Evolutionary conservation across 352 stramenopile species (phyloP), one percentile per base, ranked within the genome.

Genomic region (Phytophthora sp.): DNA sequence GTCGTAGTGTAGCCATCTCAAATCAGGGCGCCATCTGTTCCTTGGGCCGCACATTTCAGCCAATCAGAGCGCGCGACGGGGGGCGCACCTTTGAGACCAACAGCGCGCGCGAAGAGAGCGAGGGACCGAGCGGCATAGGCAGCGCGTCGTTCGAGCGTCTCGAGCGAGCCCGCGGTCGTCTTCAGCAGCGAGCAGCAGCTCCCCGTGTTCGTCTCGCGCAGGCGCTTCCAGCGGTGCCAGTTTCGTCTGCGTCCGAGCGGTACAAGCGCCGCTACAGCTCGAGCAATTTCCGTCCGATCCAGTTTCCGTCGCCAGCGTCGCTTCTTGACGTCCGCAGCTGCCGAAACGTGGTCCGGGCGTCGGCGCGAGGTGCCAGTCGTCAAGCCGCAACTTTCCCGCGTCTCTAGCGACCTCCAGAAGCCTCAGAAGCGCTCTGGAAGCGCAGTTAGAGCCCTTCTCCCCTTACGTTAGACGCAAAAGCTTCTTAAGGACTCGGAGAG

Each of bases 71-170:
- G n/a, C n/a, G n/a, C n/a, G n/a, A n/a, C n/a, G n/a, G n/a, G n/a
- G n/a, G n/a, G n/a, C n/a, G n/a, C n/a, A n/a, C n/a, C n/a, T n/a
- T n/a, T n/a, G 58, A 67, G 56, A 74, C 53, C 62, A 79, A 64
- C 48, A 71, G 65, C 65, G 58, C 35, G 62, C 56, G 48, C 45
- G 21, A 50, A 66, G 32, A 69, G 37, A 57, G 62, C 56, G 38
- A 72, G 61, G 62, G 59, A 64, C 44, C 69, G 56, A 61, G 53
- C 41, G 72, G 69, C 62, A 69, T 43, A 60, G 45, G 59, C 44
- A 71, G 51, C 58, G 44, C 50, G 54, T 48, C 54, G 50, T 54
- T 71, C 52, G 52, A 69, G 62, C 67, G 46, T 76, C 62, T 59
- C 44, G 56, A 73, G 34, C 62, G 34, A 54, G 34, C 34, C 46